A percentile compares a stretch with the other conserved stretches of the same genome.
Conservation (phyloP, 2,329 filamentous ascomycete species). For the Trichoderma koningii region DNA sequence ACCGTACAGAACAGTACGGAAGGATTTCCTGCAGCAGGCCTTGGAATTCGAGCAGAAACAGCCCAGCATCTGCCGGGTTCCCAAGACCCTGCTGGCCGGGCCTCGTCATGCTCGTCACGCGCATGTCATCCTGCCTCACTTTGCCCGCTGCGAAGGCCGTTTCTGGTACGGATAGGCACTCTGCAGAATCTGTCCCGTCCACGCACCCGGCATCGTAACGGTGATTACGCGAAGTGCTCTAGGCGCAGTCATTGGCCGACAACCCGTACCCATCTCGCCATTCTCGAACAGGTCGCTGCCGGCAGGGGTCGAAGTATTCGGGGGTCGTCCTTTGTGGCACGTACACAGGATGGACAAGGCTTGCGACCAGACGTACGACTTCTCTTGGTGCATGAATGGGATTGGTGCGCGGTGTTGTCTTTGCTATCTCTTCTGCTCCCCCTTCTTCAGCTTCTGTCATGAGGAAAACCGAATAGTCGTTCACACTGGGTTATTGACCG, state of each 20-base stretch:
- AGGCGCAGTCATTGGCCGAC: neutral
- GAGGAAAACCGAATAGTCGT: slow-evolving; percentile 2
- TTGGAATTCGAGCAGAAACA: neutral
- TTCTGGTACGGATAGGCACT: neutral
- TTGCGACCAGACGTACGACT: neutral
- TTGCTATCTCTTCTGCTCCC: neutral
- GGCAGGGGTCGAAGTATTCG: slow-evolving; percentile 5
- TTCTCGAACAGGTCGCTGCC: neutral
- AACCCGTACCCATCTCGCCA: neutral
- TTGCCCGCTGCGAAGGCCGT: neutral
- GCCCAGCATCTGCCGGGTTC: neutral
- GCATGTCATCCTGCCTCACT: slow-evolving; percentile 17
- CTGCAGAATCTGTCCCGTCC: neutral
- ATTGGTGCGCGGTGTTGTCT: neutral
- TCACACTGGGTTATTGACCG: slow-evolving; percentile 12
- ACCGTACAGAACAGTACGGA: neutral
- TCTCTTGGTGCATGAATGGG: no score
- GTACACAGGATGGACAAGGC: neutral
- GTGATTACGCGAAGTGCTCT: neutral
- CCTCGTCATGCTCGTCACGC: slow-evolving; percentile 24
- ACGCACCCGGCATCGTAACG: neutral
- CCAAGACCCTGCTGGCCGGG: slow-evolving; percentile 15
- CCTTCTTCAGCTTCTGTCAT: slow-evolving; percentile 5
- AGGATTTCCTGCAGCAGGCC: neutral
- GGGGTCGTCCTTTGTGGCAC: slow-evolving; percentile 13